Evolutionary conservation across 75 land plant species (phyloP), one percentile per base, ranked within the genome.

Genomic region (Isoetes taiwanensis): DNA sequence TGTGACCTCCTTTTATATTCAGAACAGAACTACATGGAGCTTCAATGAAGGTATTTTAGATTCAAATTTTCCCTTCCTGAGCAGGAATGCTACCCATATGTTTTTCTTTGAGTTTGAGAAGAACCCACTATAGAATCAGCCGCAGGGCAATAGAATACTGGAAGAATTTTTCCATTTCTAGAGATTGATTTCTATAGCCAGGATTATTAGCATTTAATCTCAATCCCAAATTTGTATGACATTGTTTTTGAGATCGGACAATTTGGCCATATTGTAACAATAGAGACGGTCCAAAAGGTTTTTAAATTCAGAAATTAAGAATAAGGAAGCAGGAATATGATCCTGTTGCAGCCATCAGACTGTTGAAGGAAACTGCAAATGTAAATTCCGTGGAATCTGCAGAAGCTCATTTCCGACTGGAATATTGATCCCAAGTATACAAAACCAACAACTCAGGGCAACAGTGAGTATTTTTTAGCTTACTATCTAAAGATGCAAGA

Each of bases 391-490:
- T 75, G 27, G 98, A 93, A 73, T 77, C 95, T 16, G 83, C 74
- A 16, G 98, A 93, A 61, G 89, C 82, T 32, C 98, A 93, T 69
- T 84, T 86, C 62, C 80, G 98, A 9, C 81, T 93, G 38, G 38
- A 93, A 93, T 54, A 79, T 93, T 28, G 95, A 93, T 54, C 98
- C 98, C 54, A 93, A 87, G 58, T 93, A 93, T 60, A 81, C 78
- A 43, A 95, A n/a, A 93, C 41, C 98, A 93, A 64, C 98, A 93
- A 64, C 72, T 93, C 29, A 76, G 98, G 30, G 98, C 98, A 16
- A 86, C 98, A 14, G 98, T 93, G 43, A 70, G 84, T 58, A n/a
- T n/a, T n/a, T n/a, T n/a, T n/a, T n/a, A n/a, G n/a, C n/a, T n/a
- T n/a, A n/a, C n/a, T n/a, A n/a, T n/a, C n/a, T n/a, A n/a, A n/a